Percentiles rank a stretch among this genome's conserved stretches.
Evolutionary conservation across 768 basidiomycete species (phyloP).

Genomic region (Tubosaeta sp.): DNA sequence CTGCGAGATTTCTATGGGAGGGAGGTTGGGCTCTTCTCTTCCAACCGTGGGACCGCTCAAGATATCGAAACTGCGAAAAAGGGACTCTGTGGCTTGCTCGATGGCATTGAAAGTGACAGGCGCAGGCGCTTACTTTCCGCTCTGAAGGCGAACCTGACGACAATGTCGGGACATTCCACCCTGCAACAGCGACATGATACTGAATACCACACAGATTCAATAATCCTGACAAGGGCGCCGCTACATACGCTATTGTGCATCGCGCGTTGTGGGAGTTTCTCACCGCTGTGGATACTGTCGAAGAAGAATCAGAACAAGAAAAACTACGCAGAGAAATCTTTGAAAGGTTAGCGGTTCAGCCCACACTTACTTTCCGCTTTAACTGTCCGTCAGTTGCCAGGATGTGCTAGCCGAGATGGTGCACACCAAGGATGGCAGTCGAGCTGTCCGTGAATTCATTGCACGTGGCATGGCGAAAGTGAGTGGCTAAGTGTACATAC

Average conservation of each 20-base stretch:
- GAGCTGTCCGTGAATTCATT: conserved; percentile 80
- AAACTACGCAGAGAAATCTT: conserved; percentile 76
- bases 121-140: conserved; percentile 61
- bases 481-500: not conserved
- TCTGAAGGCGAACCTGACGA: conserved; percentile 68
- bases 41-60: conserved; percentile 50
- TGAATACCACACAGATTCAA: conserved; percentile 60
- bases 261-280: conserved; percentile 86
- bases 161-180: conserved; percentile 52
- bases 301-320: conserved; percentile 65
- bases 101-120: conserved; percentile 58
- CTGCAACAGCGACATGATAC: not conserved
- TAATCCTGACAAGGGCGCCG: conserved; percentile 85
- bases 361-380: not conserved
- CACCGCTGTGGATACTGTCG: conserved; percentile 49
- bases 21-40: conserved; percentile 70
- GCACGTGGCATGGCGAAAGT: conserved; percentile 83
- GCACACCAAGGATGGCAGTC: conserved; percentile 89
- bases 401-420: conserved; percentile 90
- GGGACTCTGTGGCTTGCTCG: conserved; percentile 66
- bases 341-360: conserved; percentile 51
- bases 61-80: conserved; percentile 63
- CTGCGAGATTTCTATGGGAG: conserved; percentile 89
- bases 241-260: conserved; percentile 85
- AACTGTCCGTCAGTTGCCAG: conserved; percentile 51